Base-by-base conservation (phyloP, 1,139 yeast species). In the Zygosaccharomyces pseudobailii region DNA sequence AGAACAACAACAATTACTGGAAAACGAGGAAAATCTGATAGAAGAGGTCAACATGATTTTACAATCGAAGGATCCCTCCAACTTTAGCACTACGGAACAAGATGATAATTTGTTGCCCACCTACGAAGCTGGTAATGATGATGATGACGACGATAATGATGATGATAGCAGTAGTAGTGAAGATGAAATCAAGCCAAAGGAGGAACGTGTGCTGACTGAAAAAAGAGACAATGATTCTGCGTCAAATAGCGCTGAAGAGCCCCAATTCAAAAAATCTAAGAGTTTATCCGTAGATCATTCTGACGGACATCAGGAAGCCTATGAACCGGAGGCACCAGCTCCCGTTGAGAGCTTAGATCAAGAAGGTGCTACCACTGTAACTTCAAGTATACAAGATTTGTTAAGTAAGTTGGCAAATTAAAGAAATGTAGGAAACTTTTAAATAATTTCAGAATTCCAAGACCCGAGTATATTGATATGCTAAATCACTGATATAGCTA, bases 361-460 rank as follows among this genome's bases (percentile, higher is more conserved):
- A 13, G 53, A 48, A 13, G 51, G 53, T 13, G 43, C 53, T 20
- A 42, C 53, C 13, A 47, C 54, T 7, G 61, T 63, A 7, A 61
- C 66, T 3, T 62, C 67, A 3, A 63, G 58, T 47, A 63, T 64
- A 35, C 68, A 64, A 41, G 68, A 64, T 45, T 46, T 64, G 36
- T 50, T 64, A 46, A 64, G 68, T 51, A 64, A 59, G 48, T 50
- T 64, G 32, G 67, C 68, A 9, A 62, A 54, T 46, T 64, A 46
- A 52, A 32, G 4, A 37, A 21, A 27, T 28, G 38, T 32, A 6
- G 31, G 21, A 17, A 27, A 36, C 23, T 10, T 9, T 33, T 21
- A 35, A 34, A 19, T 45, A 28, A 23, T 30, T 22, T 43, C 40
- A 55, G 25, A 45, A 57, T 35, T 61, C 65, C 27, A 62, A 47